These are phyloP conservation scores for Aspergillus sp. DNA, from an alignment of 2,329 filamentous ascomycete species.

Conservation along the genomic window DNA sequence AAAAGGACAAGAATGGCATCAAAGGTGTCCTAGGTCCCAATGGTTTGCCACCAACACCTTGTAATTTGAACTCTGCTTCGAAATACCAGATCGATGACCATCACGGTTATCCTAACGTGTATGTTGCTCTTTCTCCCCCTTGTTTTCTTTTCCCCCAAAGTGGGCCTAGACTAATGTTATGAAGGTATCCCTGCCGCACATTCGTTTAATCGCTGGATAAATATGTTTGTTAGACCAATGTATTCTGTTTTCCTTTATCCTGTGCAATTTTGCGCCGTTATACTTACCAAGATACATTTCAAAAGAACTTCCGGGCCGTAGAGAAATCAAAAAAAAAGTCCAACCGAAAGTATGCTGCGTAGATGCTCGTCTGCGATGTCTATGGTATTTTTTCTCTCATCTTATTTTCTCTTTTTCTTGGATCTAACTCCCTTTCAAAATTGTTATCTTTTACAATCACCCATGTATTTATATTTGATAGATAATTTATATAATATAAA, in stretches of 20 bases:
- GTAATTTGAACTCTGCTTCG: slow-evolving; percentile 58
- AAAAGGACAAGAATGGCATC: slow-evolving; percentile 59
- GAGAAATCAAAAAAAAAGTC: not conserved
- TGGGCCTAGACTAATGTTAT: slow-evolving; percentile 27
- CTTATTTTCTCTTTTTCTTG: no score
- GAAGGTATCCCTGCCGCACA: slow-evolving; percentile 48
- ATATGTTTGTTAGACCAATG: slow-evolving; percentile 10
- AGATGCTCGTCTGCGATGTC: not conserved
- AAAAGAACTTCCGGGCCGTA: not conserved
- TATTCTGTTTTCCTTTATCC: slow-evolving; percentile 3
- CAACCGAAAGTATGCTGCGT: not conserved
- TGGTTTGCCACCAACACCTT: slow-evolving; percentile 84
- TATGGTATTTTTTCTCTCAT: no score
- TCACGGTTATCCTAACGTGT: slow-evolving; percentile 70
- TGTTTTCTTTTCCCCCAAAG: not conserved
- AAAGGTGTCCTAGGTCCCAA: slow-evolving; percentile 67
- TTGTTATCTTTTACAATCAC: not conserved
- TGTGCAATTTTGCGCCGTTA: not conserved
- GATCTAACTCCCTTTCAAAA: no score
- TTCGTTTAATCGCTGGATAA: slow-evolving; percentile 37
- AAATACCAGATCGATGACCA: slow-evolving; percentile 66
- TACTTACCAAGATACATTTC: not conserved
- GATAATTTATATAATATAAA: not conserved
- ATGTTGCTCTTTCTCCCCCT: slow-evolving; percentile 41
- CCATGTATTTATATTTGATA: not conserved